Percentiles rank a stretch among this genome's conserved stretches.
phyloP scores from a whole-genome alignment of 106 monocot genomes.

The Acorus gramineus region DNA sequence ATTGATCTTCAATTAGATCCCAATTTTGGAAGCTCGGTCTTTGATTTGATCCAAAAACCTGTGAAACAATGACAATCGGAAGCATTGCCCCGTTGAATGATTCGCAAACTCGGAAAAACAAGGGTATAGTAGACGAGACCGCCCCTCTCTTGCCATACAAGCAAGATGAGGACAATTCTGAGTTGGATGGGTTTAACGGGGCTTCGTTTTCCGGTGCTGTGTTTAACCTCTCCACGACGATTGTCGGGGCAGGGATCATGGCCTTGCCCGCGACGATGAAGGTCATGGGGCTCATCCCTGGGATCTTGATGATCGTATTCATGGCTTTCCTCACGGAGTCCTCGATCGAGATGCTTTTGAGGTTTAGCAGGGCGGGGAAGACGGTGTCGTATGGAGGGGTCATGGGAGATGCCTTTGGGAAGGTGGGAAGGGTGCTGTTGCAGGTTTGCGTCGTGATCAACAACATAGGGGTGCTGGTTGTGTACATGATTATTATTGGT shows the following conservation, averaged over 20 bases:
- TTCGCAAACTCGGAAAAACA: conserved; percentile 19
- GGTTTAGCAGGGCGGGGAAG: conserved; percentile 56
- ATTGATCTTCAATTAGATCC: too few species aligned
- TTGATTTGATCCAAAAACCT: too few species aligned
- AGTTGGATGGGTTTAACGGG: conserved; percentile 49
- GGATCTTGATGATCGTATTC: conserved; percentile 58
- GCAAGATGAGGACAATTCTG: conserved; percentile 26
- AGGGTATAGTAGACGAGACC: conserved; percentile 39
- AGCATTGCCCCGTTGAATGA: conserved; percentile 17
- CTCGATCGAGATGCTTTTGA: conserved; percentile 74
- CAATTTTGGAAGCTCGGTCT: too few species aligned
- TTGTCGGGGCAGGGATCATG: conserved; percentile 97
- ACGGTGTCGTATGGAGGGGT: conserved; percentile 55
- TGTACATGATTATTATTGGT: conserved; percentile 98
- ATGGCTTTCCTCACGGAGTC: conserved; percentile 70
- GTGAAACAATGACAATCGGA: conserved; percentile 37
- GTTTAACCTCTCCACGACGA: conserved; percentile 86
- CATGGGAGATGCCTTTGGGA: conserved; percentile 82
- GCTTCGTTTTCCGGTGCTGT: conserved; percentile 86
- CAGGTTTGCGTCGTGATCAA: conserved; percentile 78
- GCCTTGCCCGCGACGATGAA: conserved; percentile 86
- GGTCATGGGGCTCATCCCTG: conserved; percentile 72
- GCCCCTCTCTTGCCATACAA: conserved; percentile 51
- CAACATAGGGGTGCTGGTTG: conserved; percentile 67
- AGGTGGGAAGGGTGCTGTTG: conserved; percentile 47